Conservation (phyloP, 768 basidiomycete genomes). For the Coprinellus aureogranulatus region DNA sequence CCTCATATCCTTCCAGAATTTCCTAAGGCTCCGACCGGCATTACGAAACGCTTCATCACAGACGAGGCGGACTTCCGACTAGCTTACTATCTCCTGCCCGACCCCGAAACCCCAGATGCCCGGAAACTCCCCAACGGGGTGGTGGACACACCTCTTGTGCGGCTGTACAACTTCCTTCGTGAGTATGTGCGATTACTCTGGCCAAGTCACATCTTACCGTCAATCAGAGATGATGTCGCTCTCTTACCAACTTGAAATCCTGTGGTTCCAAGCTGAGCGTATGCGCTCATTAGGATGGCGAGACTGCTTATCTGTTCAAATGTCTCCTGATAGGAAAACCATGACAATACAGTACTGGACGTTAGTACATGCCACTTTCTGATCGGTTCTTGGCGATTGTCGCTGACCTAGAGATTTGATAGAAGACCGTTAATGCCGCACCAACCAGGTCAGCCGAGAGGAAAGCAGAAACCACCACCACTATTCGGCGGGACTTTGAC, state of each 20-base stretch:
- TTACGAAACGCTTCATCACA: constrained; percentile 63
- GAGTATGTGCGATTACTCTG: constrained; percentile 25
- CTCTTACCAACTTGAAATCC: constrained; percentile 87
- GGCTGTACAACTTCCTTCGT: constrained; percentile 90
- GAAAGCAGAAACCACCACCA: constrained; percentile 28
- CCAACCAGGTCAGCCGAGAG: constrained; percentile 30
- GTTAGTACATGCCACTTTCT: constrained; percentile 39
- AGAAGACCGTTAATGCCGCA: constrained; percentile 28
- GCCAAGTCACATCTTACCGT: not conserved
- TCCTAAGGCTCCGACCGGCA: constrained; percentile 61
- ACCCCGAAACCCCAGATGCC: constrained; percentile 38
- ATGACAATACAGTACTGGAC: constrained; percentile 85
- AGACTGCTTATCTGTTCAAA: constrained; percentile 67
- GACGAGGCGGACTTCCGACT: constrained; percentile 73
- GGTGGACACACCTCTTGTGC: constrained; percentile 79
- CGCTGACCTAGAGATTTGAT: too few relatives aligned
- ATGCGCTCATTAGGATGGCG: constrained; percentile 88
- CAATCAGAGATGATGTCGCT: constrained; percentile 82
- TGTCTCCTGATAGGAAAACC: constrained; percentile 65
- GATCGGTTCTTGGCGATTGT: not conserved
- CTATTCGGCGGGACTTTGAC: constrained; percentile 69
- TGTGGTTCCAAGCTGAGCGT: constrained; percentile 81
- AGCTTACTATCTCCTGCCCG: constrained; percentile 55
- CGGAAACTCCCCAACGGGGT: constrained; percentile 58
- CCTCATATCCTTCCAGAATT: constrained; percentile 51